These are phyloP conservation scores for Vigna mungo DNA, from an alignment of 306 rosid genomes.

Conservation along the genomic window DNA sequence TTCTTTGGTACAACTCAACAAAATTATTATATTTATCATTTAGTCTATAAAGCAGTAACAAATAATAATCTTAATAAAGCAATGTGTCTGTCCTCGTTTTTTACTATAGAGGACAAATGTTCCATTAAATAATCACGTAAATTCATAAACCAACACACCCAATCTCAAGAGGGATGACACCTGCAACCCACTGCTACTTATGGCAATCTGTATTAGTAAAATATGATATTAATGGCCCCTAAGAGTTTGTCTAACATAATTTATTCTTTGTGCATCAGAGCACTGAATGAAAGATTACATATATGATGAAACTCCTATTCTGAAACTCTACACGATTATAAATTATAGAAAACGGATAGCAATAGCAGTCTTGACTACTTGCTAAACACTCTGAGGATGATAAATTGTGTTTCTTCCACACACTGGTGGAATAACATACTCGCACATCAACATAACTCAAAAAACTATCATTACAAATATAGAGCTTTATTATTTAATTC, in stretches of 20 bases:
- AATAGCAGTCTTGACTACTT: slow-evolving; percentile 8
- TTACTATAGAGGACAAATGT: background rate
- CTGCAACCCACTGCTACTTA: slow-evolving; percentile 18
- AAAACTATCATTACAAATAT: background rate
- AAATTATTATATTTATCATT: slow-evolving; percentile 19
- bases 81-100: background rate
- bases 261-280: slow-evolving; percentile 10
- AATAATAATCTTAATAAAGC: slow-evolving; percentile 23
- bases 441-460: slow-evolving; percentile 8
- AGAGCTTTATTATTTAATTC: slow-evolving; percentile 12
- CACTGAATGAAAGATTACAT: slow-evolving; percentile 13
- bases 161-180: slow-evolving; percentile 11
- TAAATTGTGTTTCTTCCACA: slow-evolving; percentile 22
- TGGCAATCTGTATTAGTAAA: slow-evolving; percentile 23
- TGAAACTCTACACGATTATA: slow-evolving; percentile 7
- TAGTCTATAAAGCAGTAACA: slow-evolving; percentile 23
- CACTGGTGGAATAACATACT: slow-evolving; percentile 28
- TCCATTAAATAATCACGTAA: slow-evolving; percentile 14
- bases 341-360: background rate
- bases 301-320: slow-evolving; percentile 35
- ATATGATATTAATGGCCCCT: slow-evolving; percentile 6
- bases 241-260: slow-evolving; percentile 8
- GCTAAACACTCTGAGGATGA: slow-evolving; percentile 13
- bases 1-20: slow-evolving; percentile 16
- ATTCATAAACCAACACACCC: slow-evolving; percentile 19